Conservation (phyloP, 805 yeast genomes). For the Priceomyces melissophilus region DNA sequence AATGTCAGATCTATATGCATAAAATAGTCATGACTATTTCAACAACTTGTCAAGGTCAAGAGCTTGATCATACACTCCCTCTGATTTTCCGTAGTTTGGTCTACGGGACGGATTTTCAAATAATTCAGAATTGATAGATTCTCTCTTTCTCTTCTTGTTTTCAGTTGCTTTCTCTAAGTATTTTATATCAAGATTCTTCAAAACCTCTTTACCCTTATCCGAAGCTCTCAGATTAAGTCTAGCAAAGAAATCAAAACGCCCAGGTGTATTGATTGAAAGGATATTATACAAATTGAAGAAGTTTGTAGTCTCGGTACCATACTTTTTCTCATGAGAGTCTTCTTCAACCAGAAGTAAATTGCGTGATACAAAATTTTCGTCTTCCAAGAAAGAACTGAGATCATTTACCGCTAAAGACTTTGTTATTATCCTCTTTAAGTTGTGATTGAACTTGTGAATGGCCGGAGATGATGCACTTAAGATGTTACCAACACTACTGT, state of each 20-base stretch:
- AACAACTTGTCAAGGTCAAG: slow-evolving; percentile 21
- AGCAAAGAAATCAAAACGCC: slow-evolving; percentile 14
- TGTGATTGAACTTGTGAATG: slow-evolving; percentile 19
- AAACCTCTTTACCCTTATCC: slow-evolving; percentile 17
- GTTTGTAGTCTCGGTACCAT: slow-evolving; percentile 19
- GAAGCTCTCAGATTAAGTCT: slow-evolving; percentile 11
- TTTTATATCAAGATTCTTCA: slow-evolving; percentile 17
- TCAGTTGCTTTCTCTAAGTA: slow-evolving; percentile 16
- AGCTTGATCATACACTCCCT: slow-evolving; percentile 20
- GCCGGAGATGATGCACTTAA: slow-evolving; percentile 31
- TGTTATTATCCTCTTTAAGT: slow-evolving; percentile 22
- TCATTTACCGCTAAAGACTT: slow-evolving; percentile 18
- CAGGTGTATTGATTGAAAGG: slow-evolving; percentile 15
- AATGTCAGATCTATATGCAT: slow-evolving; percentile 1
- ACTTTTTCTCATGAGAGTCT: slow-evolving; percentile 1
- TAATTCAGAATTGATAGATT: not conserved
- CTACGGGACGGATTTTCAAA: slow-evolving; percentile 10
- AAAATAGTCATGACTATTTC: slow-evolving; percentile 1
- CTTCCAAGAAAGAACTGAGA: slow-evolving; percentile 17
- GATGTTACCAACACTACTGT: slow-evolving; percentile 7
- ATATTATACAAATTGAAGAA: slow-evolving; percentile 31
- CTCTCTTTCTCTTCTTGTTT: slow-evolving; percentile 1
- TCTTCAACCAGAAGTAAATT: slow-evolving; percentile 10
- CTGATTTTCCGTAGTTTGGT: slow-evolving; percentile 23
- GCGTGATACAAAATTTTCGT: slow-evolving; percentile 22